Evolutionary conservation across 208 protist genomes (phyloP), one percentile per base, ranked within the genome.

Genomic region (Leishmania amazonensis): DNA sequence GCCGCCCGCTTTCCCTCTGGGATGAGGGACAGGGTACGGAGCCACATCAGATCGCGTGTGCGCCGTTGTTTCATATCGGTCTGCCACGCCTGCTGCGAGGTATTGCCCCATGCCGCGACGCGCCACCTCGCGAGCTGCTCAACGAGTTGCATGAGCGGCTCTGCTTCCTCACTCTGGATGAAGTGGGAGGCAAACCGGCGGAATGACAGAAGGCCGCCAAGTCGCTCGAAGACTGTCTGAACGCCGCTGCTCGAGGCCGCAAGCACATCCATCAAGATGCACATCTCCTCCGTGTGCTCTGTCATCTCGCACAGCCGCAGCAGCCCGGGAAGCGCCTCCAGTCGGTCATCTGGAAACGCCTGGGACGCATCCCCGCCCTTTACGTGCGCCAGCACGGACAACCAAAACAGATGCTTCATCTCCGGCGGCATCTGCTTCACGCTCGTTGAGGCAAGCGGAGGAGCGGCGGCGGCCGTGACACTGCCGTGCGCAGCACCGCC

Each of bases 271-370:
- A 90, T 80, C 38, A 97, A 76, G 13, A 91, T 87, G 35, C 80
- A 67, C 84, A 95, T 92, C 76, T 97, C 90, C 70, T 89, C 83
- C 51, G 86, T 72, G 65, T 81, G 80, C 40, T 93, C 85, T 9
- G 90, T 90, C 57, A 90, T 91, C 79, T 97, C 90, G 70, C 92
- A 95, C 60, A 97, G 83, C 2, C 90, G 90, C 75, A 94, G 90
- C 76, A 97, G 89, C 1, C 85, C 89, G 0, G 90, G 82, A 64
- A 95, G 84, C 17, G 84, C 85, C 70, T 88, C 71, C 21, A 85
- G 73, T 47, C 91, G 87, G 2, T 95, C 88, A 17, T 94, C 90
- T 2, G 90, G 89, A 81, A 96, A 95, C n/a, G 86, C 89, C 24
- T 81, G 83, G 0, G 68, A 79, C 9, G 85, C 80, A 28, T 87